phyloP scores from a whole-genome alignment of 495 filamentous ascomycete genomes.

The Hyphodiscus hymeniophilus region DNA sequence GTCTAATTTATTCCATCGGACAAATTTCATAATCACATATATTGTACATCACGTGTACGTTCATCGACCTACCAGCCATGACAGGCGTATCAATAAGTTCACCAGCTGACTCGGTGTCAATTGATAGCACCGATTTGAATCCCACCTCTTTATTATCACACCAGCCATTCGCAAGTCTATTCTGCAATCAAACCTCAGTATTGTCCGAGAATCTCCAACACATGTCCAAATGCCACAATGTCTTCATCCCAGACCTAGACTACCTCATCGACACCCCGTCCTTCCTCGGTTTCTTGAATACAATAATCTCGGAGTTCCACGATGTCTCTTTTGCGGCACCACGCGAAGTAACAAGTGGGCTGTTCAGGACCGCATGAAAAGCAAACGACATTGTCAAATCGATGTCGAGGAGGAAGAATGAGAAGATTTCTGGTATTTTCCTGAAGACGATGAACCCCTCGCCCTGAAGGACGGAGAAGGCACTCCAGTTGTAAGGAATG shows the following conservation, averaged over 20 bases:
- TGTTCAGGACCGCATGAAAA: conserved; percentile 27
- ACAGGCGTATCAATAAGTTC: no score
- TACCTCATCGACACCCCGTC: conserved; percentile 25
- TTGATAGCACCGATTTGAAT: no score
- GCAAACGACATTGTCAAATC: conserved; percentile 28
- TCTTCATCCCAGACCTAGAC: conserved; percentile 24
- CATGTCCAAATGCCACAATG: conserved; percentile 26
- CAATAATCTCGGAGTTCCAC: conserved; percentile 24
- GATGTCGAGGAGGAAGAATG: conserved; percentile 20
- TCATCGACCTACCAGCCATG: no score
- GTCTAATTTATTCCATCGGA: no score
- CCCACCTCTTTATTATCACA: no score
- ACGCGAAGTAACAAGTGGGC: conserved; percentile 17
- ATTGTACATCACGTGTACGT: no score
- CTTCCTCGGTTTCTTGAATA: conserved; percentile 24
- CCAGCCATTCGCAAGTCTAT: no score
- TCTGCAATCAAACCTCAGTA: no score
- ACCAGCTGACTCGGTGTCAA: no score
- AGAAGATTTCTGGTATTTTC: conserved; percentile 24
- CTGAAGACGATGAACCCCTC: conserved; percentile 4
- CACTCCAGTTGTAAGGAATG: neutral
- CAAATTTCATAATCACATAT: no score
- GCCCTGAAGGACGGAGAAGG: conserved; percentile 4
- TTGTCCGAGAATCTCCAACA: conserved; percentile 21
- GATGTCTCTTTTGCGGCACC: conserved; percentile 27